Base-by-base conservation (phyloP, 176 grass and related monocot species). In the Aegilops bicornis region DNA sequence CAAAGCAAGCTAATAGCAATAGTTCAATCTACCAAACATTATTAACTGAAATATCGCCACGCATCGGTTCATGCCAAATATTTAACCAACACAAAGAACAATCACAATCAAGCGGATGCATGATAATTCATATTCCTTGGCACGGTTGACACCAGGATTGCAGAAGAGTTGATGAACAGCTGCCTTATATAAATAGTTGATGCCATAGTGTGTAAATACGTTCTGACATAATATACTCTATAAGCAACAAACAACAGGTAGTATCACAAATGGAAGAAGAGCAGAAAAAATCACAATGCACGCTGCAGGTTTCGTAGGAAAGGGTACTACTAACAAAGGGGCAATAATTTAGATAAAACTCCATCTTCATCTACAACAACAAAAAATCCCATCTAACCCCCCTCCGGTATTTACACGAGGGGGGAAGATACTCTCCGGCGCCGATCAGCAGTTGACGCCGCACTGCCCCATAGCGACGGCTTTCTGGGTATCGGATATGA, bases 401-500 rank as follows among this genome's bases (percentile, higher is more conserved):
- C 90, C 90, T 88, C 90, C 76, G 79, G 90, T 91, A 91, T 91
- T 88, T 88, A 91, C 86, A 91, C 82, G 64, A 85, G 82, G 85
- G 82, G 82, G 82, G 82, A 31, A 86, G 54, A 88, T 25, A 80
- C 72, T 85, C 72, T 78, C 36, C 5, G 6, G 40, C 40, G 86
- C 32, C 0, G 48, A 86, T 97, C 85, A 97, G 78, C 95, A 97
- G 92, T 93, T 97, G 66, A 95, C 89, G 8, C 95, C 95, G 3
- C 95, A 97, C 81, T 97, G 95, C 70, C 91, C 95, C 84, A 90
- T 64, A 0, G 92, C 74, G 12, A 25, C 85, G 0, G 88, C 90
- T 50, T 93, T 97, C 84, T 97, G 95, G 47, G 88, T 88, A 0
- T 93, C 79, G 42, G 95, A 85, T 27, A 88, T 97, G 87, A 97